Evolutionary conservation across 192 early-diverging fungal species (phyloP).

Genomic region (Linnemannia schmuckeri): DNA sequence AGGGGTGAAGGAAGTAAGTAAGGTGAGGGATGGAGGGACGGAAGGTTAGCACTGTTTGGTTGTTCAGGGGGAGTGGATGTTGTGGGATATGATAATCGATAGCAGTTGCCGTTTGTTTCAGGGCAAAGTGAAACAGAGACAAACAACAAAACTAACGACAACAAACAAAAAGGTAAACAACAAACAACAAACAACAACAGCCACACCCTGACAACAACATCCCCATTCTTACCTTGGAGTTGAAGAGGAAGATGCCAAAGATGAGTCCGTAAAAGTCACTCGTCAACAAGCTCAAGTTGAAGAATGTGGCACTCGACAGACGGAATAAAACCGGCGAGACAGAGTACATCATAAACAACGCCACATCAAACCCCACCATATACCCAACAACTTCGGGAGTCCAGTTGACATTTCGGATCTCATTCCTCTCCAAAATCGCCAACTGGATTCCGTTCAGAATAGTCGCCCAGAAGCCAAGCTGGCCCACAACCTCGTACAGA

Average conservation of each 20-base stretch:
- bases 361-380: constrained; percentile 72
- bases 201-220: no score
- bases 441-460: constrained; percentile 80
- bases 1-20: constrained; percentile 2
- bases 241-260: constrained; percentile 80
- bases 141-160: no score
- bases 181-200: no score
- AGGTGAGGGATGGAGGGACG: not conserved
- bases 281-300: constrained; percentile 84
- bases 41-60: not conserved
- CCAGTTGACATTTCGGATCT: constrained; percentile 55
- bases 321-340: constrained; percentile 78
- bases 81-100: not conserved
- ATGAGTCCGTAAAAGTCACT: constrained; percentile 85
- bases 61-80: no score
- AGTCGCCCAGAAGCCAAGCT: constrained; percentile 80
- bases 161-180: no score
- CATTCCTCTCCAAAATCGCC: constrained; percentile 73
- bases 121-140: not conserved
- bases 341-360: constrained; percentile 79
- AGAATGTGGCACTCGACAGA: constrained; percentile 76
- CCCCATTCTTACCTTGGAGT: constrained; percentile 61
- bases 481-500: constrained; percentile 80
- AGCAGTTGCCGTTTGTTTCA: no score
- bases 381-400: constrained; percentile 33